Evolutionary conservation across 139 green algal species (phyloP).

Genomic region (Chlamydomonas asymmetrica): DNA sequence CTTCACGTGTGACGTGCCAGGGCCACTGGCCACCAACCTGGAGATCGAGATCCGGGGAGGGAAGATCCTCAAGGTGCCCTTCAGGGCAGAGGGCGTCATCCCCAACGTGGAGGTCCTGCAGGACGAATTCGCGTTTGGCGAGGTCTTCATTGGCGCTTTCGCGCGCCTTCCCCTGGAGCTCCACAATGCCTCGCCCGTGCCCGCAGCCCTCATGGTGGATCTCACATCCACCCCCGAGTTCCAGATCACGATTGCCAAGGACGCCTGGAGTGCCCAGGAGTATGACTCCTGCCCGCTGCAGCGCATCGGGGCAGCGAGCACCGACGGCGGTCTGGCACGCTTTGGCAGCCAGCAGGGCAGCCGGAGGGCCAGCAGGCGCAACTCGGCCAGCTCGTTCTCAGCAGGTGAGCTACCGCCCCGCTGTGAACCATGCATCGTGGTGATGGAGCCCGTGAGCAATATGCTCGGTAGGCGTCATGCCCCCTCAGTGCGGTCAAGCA

Average conservation of each 20-base stretch:
- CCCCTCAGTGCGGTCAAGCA: too few species aligned
- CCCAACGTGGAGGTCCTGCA: slow-evolving; percentile 51
- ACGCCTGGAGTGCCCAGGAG: slow-evolving; percentile 54
- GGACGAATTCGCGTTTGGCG: slow-evolving; percentile 58
- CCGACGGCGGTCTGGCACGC: slow-evolving; percentile 21
- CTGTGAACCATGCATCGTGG: neutral
- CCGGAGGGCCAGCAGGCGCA: slow-evolving; percentile 14
- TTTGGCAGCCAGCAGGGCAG: slow-evolving; percentile 37
- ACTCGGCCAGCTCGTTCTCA: too few species aligned
- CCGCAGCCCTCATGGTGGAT: slow-evolving; percentile 49
- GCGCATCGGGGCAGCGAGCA: slow-evolving; percentile 27
- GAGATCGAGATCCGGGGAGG: slow-evolving; percentile 59
- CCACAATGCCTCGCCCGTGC: slow-evolving; percentile 60
- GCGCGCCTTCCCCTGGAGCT: slow-evolving; percentile 54
- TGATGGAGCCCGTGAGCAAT: too few species aligned
- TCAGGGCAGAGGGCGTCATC: slow-evolving; percentile 61
- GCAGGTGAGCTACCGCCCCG: neutral
- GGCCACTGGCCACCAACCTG: slow-evolving; percentile 30
- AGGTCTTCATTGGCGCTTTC: slow-evolving; percentile 56
- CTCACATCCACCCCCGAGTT: slow-evolving; percentile 53
- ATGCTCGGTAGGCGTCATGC: too few species aligned
- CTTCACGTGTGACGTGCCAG: slow-evolving; percentile 32
- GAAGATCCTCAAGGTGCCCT: slow-evolving; percentile 54
- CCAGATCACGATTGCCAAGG: slow-evolving; percentile 50
- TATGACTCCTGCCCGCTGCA: slow-evolving; percentile 68